phyloP scores from a whole-genome alignment of 805 yeast genomes.

The Zygoascus biomembranicola region DNA sequence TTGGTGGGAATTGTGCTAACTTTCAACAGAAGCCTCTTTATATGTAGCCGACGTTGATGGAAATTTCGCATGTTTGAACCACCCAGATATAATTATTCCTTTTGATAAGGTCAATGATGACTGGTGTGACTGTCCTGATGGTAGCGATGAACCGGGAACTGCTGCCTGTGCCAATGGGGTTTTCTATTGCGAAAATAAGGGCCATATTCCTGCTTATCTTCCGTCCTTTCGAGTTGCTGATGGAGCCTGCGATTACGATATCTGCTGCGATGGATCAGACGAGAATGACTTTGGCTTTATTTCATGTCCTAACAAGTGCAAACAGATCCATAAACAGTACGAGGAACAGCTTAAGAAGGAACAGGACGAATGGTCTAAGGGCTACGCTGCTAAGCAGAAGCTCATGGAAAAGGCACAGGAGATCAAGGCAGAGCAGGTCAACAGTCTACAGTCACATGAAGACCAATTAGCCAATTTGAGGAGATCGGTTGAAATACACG shows the following conservation, averaged over 20 bases:
- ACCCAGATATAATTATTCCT: slow-evolving; percentile 57
- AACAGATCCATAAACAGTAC: slow-evolving; percentile 38
- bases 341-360: slow-evolving; percentile 18
- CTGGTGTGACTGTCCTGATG: slow-evolving; percentile 95
- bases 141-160: slow-evolving; percentile 95
- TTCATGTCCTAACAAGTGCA: slow-evolving; percentile 52
- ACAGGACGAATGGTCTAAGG: slow-evolving; percentile 24
- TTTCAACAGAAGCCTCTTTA: slow-evolving; percentile 10
- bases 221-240: slow-evolving; percentile 69
- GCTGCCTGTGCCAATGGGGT: slow-evolving; percentile 55
- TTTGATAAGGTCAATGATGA: slow-evolving; percentile 71
- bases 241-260: slow-evolving; percentile 82
- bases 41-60: slow-evolving; percentile 47
- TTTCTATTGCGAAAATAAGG: slow-evolving; percentile 74
- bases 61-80: slow-evolving; percentile 60
- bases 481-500: neutral
- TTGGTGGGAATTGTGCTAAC: no score
- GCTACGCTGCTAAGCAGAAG: slow-evolving; percentile 29
- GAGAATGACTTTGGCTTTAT: slow-evolving; percentile 38
- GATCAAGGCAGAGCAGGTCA: slow-evolving; percentile 15
- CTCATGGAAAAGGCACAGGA: slow-evolving; percentile 26
- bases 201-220: slow-evolving; percentile 54
- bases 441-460: slow-evolving; percentile 16
- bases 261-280: slow-evolving; percentile 94
- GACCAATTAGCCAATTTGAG: slow-evolving; percentile 15